Conservation (phyloP, 345 rosid genomes). For the Arabidopsis arenosa region DNA sequence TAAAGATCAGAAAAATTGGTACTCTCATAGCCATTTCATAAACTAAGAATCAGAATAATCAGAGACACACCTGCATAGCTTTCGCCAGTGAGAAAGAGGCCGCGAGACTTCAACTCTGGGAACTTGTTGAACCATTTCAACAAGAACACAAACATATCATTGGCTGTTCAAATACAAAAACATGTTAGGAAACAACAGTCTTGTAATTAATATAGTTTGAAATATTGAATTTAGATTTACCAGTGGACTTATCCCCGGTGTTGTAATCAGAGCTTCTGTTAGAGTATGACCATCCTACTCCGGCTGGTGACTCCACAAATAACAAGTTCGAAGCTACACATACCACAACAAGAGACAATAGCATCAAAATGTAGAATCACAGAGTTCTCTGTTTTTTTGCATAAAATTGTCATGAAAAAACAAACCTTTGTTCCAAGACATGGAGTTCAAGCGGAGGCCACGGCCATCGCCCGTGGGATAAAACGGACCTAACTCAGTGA, state of each 20-base stretch:
- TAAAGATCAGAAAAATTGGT: background rate
- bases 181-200: background rate
- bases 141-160: conserved; percentile 73
- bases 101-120: conserved; percentile 68
- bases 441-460: conserved; percentile 68
- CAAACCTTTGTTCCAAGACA: conserved; percentile 88
- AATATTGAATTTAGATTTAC: conserved; percentile 36
- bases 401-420: background rate
- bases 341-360: background rate
- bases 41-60: background rate
- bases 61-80: conserved; percentile 80
- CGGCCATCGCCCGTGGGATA: conserved; percentile 81
- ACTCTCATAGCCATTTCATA: background rate
- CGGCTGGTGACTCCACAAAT: conserved; percentile 91
- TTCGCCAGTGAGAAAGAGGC: conserved; percentile 84
- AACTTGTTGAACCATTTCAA: conserved; percentile 80
- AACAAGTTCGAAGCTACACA: conserved; percentile 76
- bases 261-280: conserved; percentile 71
- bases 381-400: background rate
- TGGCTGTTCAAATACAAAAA: conserved; percentile 49
- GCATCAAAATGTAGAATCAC: background rate
- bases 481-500: conserved; percentile 93
- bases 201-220: background rate
- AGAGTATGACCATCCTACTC: conserved; percentile 96
- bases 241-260: conserved; percentile 69